phyloP scores from a whole-genome alignment of 768 basidiomycete species.

The Neoboletus magnificus region DNA sequence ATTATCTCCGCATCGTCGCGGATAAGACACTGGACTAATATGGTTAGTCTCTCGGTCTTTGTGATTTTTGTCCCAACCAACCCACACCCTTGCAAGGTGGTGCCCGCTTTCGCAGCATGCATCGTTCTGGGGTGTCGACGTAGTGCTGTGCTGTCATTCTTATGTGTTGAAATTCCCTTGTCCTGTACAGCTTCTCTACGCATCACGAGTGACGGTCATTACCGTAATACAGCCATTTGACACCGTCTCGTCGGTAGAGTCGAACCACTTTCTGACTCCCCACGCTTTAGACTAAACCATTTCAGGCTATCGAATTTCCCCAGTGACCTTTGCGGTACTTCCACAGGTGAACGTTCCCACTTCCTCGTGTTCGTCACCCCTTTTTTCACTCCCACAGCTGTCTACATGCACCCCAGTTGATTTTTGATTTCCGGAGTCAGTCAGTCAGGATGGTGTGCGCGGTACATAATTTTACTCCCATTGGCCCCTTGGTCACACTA shows the following conservation, averaged over 20 bases:
- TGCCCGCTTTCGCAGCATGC: not conserved
- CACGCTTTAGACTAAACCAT: slow-evolving; percentile 17
- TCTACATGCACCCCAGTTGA: not conserved
- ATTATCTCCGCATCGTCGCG: slow-evolving; percentile 22
- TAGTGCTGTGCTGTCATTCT: not conserved
- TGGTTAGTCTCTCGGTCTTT: slow-evolving; percentile 11
- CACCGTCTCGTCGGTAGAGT: not conserved
- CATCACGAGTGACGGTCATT: not conserved
- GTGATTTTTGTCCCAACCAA: not conserved
- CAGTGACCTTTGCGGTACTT: not conserved
- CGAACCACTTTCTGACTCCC: not conserved
- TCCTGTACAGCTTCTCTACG: not conserved
- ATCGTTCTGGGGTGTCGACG: not conserved
- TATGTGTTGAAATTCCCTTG: not conserved
- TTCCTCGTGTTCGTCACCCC: slow-evolving; percentile 11
- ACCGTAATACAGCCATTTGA: not conserved
- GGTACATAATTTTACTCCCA: not conserved
- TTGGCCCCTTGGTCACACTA: not conserved
- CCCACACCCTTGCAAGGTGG: not conserved
- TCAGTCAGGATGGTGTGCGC: not conserved
- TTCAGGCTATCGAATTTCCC: slow-evolving; percentile 10
- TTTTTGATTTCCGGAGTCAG: not conserved
- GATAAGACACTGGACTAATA: not conserved
- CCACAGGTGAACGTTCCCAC: not conserved
- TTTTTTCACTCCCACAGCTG: slow-evolving; percentile 18